These are phyloP conservation scores for Amaranthus tricolor DNA, from an alignment of 179 eudicot species.

Conservation along the genomic window DNA sequence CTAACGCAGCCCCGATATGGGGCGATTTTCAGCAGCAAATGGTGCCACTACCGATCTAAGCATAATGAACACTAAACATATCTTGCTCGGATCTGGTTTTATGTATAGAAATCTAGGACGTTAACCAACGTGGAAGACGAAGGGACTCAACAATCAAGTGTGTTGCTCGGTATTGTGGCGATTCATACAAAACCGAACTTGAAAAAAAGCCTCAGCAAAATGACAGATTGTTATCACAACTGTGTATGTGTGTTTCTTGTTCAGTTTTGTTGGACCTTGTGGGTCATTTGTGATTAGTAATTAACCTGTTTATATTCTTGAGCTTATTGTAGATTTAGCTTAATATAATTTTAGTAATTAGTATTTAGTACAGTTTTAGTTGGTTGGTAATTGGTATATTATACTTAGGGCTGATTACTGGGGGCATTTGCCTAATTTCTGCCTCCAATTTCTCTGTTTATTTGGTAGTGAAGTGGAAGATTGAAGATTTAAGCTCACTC, in stretches of 20 bases:
- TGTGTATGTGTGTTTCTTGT: neutral
- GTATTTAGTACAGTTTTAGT: no score
- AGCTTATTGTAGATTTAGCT: slow-evolving; percentile 9
- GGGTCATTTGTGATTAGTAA: slow-evolving; percentile 12
- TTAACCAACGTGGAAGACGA: slow-evolving; percentile 10
- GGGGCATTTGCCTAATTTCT: slow-evolving; percentile 11
- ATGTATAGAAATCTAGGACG: slow-evolving; percentile 22
- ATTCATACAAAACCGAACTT: neutral
- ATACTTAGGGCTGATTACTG: slow-evolving; percentile 19
- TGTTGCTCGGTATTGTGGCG: neutral
- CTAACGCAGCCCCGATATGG: slow-evolving; percentile 25
- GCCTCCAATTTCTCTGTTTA: slow-evolving; percentile 9
- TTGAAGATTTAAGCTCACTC: neutral
- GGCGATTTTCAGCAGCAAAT: slow-evolving; percentile 35
- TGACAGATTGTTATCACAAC: neutral
- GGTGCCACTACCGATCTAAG: slow-evolving; percentile 42
- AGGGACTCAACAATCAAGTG: slow-evolving; percentile 13
- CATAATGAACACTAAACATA: neutral
- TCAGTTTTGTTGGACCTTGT: slow-evolving; percentile 15
- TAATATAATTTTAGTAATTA: neutral
- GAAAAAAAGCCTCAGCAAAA: neutral
- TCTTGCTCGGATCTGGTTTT: neutral
- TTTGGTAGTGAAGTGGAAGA: slow-evolving; percentile 13
- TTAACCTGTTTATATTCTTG: slow-evolving; percentile 11
- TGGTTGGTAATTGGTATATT: neutral